These are phyloP conservation scores for Starmerella asiatica DNA, from an alignment of 805 yeast genomes.

Conservation along the genomic window DNA sequence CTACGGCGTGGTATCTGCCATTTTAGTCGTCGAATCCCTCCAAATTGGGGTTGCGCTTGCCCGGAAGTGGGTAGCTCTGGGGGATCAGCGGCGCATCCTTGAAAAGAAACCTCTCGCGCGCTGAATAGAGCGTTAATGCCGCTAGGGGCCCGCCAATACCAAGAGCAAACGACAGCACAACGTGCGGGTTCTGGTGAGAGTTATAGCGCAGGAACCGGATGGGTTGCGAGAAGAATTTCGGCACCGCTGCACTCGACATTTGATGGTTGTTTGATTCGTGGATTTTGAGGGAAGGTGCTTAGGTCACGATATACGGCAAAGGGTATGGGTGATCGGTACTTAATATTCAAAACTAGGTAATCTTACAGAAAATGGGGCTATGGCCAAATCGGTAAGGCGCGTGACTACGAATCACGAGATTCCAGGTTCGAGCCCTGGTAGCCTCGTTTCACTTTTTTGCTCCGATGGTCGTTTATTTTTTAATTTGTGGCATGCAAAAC, in stretches of 20 bases:
- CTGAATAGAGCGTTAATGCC: constrained; percentile 44
- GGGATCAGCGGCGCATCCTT: constrained; percentile 58
- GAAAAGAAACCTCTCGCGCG: constrained; percentile 56
- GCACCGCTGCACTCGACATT: constrained; percentile 16
- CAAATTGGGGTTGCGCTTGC: constrained; percentile 21
- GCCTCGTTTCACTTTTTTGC: constrained; percentile 13
- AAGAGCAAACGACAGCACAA: constrained; percentile 48
- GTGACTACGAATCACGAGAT: constrained; percentile 23
- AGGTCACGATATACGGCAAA: neutral
- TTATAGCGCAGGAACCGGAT: constrained; percentile 41
- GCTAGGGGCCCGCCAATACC: constrained; percentile 59
- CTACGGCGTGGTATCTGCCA: too few relatives aligned
- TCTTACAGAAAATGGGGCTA: constrained; percentile 12
- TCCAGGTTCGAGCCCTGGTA: constrained; percentile 22
- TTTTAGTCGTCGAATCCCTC: constrained; percentile 28
- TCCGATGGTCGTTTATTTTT: neutral
- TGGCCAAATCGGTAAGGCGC: constrained; percentile 23
- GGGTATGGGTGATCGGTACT: neutral
- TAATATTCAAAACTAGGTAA: too few relatives aligned
- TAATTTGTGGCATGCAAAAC: neutral
- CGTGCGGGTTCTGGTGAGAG: constrained; percentile 64
- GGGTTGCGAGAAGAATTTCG: constrained; percentile 28
- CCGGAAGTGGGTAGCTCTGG: constrained; percentile 29
- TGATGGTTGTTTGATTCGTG: neutral
- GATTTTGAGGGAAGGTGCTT: too few relatives aligned